A percentile compares a stretch with the other conserved stretches of the same genome.
phyloP scores from a whole-genome alignment of 2,329 filamentous ascomycete genomes.

The Cadophora sp. region DNA sequence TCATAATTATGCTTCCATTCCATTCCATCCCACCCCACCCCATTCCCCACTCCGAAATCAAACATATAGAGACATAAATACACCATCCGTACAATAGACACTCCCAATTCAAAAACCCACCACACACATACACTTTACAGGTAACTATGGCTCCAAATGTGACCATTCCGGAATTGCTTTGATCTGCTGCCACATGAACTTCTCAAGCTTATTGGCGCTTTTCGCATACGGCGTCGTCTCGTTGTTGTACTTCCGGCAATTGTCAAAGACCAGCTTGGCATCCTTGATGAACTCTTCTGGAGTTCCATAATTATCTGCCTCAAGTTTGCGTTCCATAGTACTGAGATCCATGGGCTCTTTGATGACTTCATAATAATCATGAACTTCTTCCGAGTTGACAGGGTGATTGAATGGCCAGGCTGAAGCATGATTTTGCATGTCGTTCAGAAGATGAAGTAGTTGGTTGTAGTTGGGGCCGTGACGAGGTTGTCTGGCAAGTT shows the following conservation, averaged over 20 bases:
- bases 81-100: neutral
- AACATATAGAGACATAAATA: neutral
- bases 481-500: conserved; percentile 90
- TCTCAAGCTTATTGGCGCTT: conserved; percentile 89
- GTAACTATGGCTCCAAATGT: conserved; percentile 45
- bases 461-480: conserved; percentile 97
- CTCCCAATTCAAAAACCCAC: neutral
- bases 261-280: conserved; percentile 88
- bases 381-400: conserved; percentile 93
- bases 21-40: neutral
- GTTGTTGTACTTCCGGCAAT: conserved; percentile 96
- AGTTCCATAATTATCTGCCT: conserved; percentile 88
- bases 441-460: conserved; percentile 89
- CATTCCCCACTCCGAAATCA: neutral
- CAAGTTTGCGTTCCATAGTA: conserved; percentile 95
- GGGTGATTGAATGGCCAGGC: conserved; percentile 96
- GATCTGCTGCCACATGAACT: conserved; percentile 95
- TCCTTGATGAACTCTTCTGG: conserved; percentile 94
- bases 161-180: conserved; percentile 94
- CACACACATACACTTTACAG: too few species aligned
- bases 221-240: conserved; percentile 96
- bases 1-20: too few species aligned
- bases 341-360: conserved; percentile 96
- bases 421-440: conserved; percentile 90
- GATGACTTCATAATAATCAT: conserved; percentile 99